phyloP scores from a whole-genome alignment of 768 basidiomycete species.

The Kwoniella newhampshirensis region DNA sequence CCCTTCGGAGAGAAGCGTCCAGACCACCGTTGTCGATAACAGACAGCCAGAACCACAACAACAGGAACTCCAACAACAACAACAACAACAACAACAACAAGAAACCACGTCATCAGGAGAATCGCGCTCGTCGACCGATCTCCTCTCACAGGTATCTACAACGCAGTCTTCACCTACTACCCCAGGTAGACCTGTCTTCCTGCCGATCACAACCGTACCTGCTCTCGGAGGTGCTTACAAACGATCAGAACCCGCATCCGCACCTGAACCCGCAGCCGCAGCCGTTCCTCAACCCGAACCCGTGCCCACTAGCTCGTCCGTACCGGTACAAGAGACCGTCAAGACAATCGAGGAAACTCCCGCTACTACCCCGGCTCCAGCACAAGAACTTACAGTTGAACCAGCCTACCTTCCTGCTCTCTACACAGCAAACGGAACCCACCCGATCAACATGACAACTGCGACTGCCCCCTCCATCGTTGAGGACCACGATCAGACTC shows the following conservation, averaged over 20 bases:
- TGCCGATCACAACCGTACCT: conserved; percentile 8
- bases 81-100: conserved; percentile 6
- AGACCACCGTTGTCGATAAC: conserved; percentile 1
- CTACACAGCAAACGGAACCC: conserved; percentile 18
- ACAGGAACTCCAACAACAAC: conserved; percentile 1
- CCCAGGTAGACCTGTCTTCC: conserved; percentile 6
- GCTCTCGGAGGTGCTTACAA: conserved; percentile 10
- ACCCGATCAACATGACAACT: conserved; percentile 18
- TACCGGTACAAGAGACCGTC: too few species aligned
- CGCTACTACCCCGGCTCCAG: too few species aligned
- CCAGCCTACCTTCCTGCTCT: conserved; percentile 18
- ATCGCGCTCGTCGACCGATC: conserved; percentile 6
- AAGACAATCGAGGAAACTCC: too few species aligned
- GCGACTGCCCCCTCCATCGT: conserved; percentile 4
- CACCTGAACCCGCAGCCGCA: neutral
- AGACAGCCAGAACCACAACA: conserved; percentile 1
- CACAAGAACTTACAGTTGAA: conserved; percentile 2
- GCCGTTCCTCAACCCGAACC: neutral
- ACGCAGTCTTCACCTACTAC: conserved; percentile 30
- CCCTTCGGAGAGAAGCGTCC: conserved; percentile 23
- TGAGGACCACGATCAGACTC: conserved; percentile 13
- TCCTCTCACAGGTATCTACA: conserved; percentile 27
- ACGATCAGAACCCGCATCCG: too few species aligned
- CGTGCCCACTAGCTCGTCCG: neutral
- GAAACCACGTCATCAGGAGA: neutral